phyloP scores from a whole-genome alignment of 139 green algal genomes.

The Ettlia oleoabundans region DNA sequence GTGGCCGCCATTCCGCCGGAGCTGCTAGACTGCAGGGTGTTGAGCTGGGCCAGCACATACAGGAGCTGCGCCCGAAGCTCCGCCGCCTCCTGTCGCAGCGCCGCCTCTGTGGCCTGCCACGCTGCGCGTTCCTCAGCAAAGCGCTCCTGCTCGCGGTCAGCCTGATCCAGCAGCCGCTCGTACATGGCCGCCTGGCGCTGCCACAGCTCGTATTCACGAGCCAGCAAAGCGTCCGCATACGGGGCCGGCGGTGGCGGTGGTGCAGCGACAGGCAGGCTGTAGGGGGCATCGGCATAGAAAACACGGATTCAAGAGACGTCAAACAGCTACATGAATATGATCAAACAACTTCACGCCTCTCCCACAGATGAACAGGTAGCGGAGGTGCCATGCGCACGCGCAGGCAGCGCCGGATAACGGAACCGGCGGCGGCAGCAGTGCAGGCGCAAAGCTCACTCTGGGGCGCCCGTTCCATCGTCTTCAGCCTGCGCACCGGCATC shows the following conservation, averaged over 20 bases:
- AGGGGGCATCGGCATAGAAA: too few relatives aligned
- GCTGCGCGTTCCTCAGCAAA: constrained; percentile 21
- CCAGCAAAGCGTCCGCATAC: constrained; percentile 28
- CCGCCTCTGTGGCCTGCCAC: constrained; percentile 25
- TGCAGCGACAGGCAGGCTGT: too few relatives aligned
- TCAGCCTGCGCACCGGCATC: neutral
- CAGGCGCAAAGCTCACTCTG: neutral
- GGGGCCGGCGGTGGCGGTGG: neutral
- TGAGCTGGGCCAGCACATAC: constrained; percentile 18
- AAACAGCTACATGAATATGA: too few relatives aligned
- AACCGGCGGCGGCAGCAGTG: too few relatives aligned
- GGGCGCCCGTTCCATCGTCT: neutral
- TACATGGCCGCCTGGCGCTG: constrained; percentile 38
- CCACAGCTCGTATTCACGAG: constrained; percentile 48
- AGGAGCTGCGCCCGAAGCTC: constrained; percentile 43
- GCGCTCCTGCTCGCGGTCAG: constrained; percentile 2
- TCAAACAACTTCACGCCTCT: too few relatives aligned
- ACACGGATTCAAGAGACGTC: too few relatives aligned
- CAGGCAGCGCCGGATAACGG: too few relatives aligned
- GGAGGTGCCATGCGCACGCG: too few relatives aligned
- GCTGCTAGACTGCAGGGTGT: neutral
- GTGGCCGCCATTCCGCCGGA: neutral
- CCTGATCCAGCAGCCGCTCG: constrained; percentile 23
- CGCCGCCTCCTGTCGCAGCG: constrained; percentile 29
- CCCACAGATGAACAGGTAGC: too few relatives aligned